Conservation (phyloP, 139 green algal genomes). For the Tetraselmis chui region DNA sequence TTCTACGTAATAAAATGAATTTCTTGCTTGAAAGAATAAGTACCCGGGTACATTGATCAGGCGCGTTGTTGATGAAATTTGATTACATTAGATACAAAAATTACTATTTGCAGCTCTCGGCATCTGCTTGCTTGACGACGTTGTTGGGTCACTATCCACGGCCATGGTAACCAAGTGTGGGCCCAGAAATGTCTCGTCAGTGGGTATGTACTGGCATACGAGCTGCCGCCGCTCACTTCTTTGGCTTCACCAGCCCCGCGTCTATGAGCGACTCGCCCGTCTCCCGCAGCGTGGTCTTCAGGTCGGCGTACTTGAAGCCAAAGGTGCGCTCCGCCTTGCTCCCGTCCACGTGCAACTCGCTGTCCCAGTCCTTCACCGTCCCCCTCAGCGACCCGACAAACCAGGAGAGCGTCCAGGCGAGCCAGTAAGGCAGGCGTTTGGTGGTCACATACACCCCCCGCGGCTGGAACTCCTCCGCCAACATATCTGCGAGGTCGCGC, state of each 20-base stretch:
- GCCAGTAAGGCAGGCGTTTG: neutral
- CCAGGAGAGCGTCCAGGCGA: neutral
- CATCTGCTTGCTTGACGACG: no score
- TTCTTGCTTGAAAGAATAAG: no score
- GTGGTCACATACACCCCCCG: neutral
- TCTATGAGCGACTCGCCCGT: neutral
- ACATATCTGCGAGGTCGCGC: neutral
- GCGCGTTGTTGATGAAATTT: no score
- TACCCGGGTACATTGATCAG: no score
- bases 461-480: neutral
- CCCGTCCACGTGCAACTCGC: neutral
- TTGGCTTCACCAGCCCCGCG: neutral
- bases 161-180: no score
- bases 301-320: neutral
- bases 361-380: neutral
- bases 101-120: no score
- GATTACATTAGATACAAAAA: no score
- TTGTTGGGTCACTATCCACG: no score
- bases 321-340: neutral
- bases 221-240: neutral
- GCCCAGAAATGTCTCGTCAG: no score
- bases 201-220: no score
- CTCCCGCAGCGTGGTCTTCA: neutral
- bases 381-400: neutral
- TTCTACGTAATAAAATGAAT: no score